Conservation (phyloP, 169 alveolate species). For the Nephromyces sp. region DNA sequence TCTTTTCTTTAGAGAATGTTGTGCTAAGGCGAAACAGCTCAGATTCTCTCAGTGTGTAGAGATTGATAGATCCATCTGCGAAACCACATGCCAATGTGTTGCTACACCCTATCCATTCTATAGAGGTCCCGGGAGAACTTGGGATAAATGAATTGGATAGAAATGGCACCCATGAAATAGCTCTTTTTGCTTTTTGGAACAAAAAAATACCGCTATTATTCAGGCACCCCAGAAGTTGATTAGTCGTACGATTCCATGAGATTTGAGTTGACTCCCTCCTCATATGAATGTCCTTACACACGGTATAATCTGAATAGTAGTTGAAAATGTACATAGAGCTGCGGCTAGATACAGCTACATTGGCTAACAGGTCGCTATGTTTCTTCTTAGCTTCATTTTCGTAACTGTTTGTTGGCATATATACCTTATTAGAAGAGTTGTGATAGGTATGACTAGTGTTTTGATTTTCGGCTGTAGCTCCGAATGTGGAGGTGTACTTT, state of each 20-base stretch:
- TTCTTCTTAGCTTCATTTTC: too few relatives aligned
- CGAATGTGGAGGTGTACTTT: too few relatives aligned
- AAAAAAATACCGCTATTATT: too few relatives aligned
- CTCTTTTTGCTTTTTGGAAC: too few relatives aligned
- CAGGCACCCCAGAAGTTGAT: too few relatives aligned
- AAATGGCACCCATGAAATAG: too few relatives aligned
- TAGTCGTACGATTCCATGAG: not conserved
- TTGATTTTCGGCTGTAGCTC: too few relatives aligned
- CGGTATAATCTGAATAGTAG: not conserved
- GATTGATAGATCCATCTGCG: not conserved
- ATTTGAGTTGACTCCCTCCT: not conserved
- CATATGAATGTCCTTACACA: not conserved
- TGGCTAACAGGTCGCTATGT: not conserved
- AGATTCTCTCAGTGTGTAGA: not conserved
- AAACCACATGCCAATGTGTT: not conserved
- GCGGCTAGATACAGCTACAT: not conserved
- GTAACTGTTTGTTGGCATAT: too few relatives aligned
- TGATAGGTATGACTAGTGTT: too few relatives aligned
- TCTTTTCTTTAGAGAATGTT: not conserved
- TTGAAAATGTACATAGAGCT: not conserved
- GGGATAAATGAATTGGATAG: too few relatives aligned
- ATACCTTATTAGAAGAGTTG: too few relatives aligned
- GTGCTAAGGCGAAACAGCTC: not conserved
- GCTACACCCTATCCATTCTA: not conserved
- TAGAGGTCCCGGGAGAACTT: too few relatives aligned